These are phyloP conservation scores for Crithidia bombi DNA, from an alignment of 208 protist species.

Conservation along the genomic window DNA sequence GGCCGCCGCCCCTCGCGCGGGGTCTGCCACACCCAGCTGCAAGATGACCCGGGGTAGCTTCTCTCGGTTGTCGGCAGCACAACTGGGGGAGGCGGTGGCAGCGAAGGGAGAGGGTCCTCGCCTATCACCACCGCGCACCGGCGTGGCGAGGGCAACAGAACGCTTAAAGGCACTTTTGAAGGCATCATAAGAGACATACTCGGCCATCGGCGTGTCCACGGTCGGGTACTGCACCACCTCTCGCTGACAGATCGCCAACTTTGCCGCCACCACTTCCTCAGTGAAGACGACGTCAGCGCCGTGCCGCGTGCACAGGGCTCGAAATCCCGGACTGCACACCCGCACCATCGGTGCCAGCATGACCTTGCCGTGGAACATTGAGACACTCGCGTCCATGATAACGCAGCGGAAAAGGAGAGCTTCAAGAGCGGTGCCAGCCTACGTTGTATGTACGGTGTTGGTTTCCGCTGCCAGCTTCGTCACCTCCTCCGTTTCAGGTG, in stretches of 20 bases:
- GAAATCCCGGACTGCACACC: conserved; percentile 91
- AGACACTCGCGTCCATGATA: conserved; percentile 21
- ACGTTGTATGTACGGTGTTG: no score
- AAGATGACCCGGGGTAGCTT: conserved; percentile 75
- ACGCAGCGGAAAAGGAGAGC: conserved; percentile 23
- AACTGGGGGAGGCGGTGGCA: background rate
- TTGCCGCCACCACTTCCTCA: conserved; percentile 97
- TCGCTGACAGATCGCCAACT: conserved; percentile 70
- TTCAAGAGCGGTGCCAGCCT: no score
- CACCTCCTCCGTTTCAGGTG: no score
- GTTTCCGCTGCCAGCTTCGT: no score
- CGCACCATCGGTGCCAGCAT: conserved; percentile 97
- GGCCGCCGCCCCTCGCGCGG: conserved; percentile 75
- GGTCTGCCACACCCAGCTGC: conserved; percentile 92
- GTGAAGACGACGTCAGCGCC: conserved; percentile 97
- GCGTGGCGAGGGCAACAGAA: conserved; percentile 53
- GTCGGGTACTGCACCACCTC: conserved; percentile 66
- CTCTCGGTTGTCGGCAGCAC: background rate
- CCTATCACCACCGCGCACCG: conserved; percentile 8
- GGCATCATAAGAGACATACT: conserved; percentile 88
- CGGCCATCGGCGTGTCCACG: conserved; percentile 50
- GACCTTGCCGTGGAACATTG: conserved; percentile 66
- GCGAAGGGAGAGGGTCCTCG: background rate
- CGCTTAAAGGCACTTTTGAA: conserved; percentile 79
- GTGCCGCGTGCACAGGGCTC: conserved; percentile 87